A percentile compares a stretch with the other conserved stretches of the same genome.
phyloP scores from a whole-genome alignment of 2,329 filamentous ascomycete genomes.

The Leptographium lundbergii region DNA sequence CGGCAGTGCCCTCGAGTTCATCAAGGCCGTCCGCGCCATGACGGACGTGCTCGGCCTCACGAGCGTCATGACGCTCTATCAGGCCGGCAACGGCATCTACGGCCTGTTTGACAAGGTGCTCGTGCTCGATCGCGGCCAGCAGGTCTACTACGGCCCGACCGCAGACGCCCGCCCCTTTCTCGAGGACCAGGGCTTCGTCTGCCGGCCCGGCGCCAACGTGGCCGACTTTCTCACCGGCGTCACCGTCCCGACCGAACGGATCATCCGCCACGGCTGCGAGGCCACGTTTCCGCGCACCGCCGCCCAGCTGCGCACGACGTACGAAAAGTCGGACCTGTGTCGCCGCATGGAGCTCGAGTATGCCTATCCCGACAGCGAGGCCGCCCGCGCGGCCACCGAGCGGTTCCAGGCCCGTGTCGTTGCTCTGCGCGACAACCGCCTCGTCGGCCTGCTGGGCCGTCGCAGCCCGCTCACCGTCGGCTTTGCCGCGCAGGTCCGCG shows the following conservation, averaged over 20 bases:
- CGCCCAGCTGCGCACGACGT: conserved; percentile 45
- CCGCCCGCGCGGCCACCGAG: conserved; percentile 34
- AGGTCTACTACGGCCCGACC: conserved; percentile 64
- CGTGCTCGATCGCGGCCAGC: conserved; percentile 62
- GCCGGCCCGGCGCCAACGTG: conserved; percentile 68
- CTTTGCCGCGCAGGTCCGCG: conserved; percentile 56
- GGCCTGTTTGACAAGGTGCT: conserved; percentile 72
- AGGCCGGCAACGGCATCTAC: conserved; percentile 74
- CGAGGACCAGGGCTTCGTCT: conserved; percentile 60
- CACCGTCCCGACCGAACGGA: conserved; percentile 62
- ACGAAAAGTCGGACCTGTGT: conserved; percentile 42
- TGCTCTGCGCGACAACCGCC: conserved; percentile 40
- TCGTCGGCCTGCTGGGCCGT: conserved; percentile 47
- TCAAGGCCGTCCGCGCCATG: conserved; percentile 56
- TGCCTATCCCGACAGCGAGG: conserved; percentile 37
- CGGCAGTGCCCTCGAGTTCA: conserved; percentile 33
- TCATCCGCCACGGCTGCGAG: conserved; percentile 55
- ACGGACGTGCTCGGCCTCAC: conserved; percentile 72
- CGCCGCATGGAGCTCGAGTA: conserved; percentile 41
- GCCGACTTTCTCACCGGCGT: conserved; percentile 64
- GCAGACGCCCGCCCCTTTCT: conserved; percentile 61
- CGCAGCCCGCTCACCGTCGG: conserved; percentile 38
- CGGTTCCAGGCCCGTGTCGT: conserved; percentile 33
- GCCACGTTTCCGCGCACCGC: conserved; percentile 47
- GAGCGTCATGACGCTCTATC: conserved; percentile 77